Base-by-base conservation (phyloP, 768 basidiomycete species). In the Amanita phalloides region DNA sequence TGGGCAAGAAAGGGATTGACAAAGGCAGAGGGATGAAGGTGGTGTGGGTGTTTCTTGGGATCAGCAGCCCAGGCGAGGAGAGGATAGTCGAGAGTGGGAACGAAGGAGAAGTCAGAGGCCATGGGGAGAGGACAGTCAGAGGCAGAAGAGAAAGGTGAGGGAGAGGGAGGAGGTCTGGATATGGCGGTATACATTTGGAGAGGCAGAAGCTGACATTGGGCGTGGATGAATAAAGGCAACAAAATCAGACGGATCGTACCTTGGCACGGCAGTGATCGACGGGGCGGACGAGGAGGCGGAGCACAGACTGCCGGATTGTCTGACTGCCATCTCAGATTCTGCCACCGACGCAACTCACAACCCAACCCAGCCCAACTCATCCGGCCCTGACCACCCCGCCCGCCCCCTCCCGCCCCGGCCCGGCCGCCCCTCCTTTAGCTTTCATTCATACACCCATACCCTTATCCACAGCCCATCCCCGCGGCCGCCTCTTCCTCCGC, bases 101-200 rank as follows among this genome's bases (percentile, higher is more conserved):
- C 28, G 51, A 35, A 26, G 13, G 49, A 41, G 13, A 38, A 30
- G 26, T 28, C 37, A 17, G 42, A 35, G 25, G 42, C 45, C 35
- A 43, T 38, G 28, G 45, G 4, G 65, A 61, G 11, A 72, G 71
- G 0, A 39, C 20, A 2, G 39, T 8, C 8, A 41, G 17, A 21
- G 39, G 17, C 10, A 33, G 32, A 33, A 33, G 71, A 66, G 17
- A 71, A 61, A 11, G 70, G 72, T 39, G 70, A 71, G 57, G 57
- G 62, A 66, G 35, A 63, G 3, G 71, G 71, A 10, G 64, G 64
- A 4, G 69, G 68, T 13, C 33, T 33, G 6, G 73, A 72, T 50
- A 68, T 63, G 26, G 64, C 61, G 0, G 72, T 65, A 48, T 68
- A 64, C 51, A 70, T 66, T 33, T 33, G 33, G 28, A 11, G 51